Evolutionary conservation across 148 eudicot species (phyloP), one percentile per base, ranked within the genome.

Genomic region (Dysphania ambrosioides): DNA sequence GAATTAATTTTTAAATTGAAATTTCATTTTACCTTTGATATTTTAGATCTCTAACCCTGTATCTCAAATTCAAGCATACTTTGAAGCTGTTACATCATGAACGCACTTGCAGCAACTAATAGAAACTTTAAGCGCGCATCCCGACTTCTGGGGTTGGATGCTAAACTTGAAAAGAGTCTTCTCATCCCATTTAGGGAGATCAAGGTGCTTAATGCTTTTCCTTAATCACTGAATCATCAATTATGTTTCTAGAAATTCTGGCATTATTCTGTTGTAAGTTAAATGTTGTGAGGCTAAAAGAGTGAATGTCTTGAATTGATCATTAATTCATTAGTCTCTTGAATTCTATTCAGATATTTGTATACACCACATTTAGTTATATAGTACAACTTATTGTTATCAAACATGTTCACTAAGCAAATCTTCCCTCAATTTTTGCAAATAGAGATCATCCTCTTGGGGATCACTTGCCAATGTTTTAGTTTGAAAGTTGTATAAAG

Each of bases 81-180:
- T 66, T 26, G 68, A 72, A 36, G 68, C 34, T 5, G 58, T 44
- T 29, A 41, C 82, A 81, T 47, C 74, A 96, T 96, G 99, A 96
- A 96, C 68, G 99, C 99, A 31, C 90, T 96, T 69, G 97, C 96
- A 44, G 99, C 99, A 68, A 95, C 99, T 66, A 95, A 92, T 84
- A 79, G 99, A 75, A 95, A 95, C 70, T 95, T 92, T 77, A 92
- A 80, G 87, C 88, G 81, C 13, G 99, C 99, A 26, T 77, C 97
- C 78, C 85, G 90, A 76, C 87, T 95, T 68, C 68, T 95, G 75
- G 97, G 97, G 32, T 75, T 95, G 82, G 99, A 95, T 77, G 83
- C 93, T 2, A 95, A 95, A 86, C 91, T 95, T 29, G 93, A 92
- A 77, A 85, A 76, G 82, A 95, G 99, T 86, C 84, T 95, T 72